phyloP scores from a whole-genome alignment of 2,329 filamentous ascomycete genomes.

The Stagonosporopsis vannaccii region DNA sequence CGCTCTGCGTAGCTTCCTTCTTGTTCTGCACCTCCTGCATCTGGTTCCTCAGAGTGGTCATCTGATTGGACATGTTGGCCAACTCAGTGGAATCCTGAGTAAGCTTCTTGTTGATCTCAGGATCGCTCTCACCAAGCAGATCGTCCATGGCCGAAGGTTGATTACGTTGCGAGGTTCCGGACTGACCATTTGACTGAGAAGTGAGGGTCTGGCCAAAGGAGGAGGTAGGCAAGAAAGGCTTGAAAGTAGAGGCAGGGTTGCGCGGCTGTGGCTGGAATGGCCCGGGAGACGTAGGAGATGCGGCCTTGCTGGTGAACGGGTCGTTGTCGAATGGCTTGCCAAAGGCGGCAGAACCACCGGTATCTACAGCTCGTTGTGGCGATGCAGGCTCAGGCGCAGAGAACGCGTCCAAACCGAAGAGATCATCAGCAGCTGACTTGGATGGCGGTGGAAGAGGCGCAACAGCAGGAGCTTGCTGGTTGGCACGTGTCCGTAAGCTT shows the following conservation, averaged over 20 bases:
- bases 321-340: conserved; percentile 60
- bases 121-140: conserved; percentile 82
- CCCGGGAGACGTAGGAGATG: conserved; percentile 61
- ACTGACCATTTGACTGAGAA: conserved; percentile 76
- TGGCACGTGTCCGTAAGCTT: conserved; percentile 69
- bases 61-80: conserved; percentile 94
- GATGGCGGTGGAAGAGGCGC: conserved; percentile 52
- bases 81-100: conserved; percentile 90
- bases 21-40: conserved; percentile 93
- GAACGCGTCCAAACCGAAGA: conserved; percentile 88
- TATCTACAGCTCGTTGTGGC: conserved; percentile 71
- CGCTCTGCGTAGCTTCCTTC: conserved; percentile 78
- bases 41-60: conserved; percentile 87
- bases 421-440: conserved; percentile 88
- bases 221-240: conserved; percentile 90
- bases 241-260: conserved; percentile 68
- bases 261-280: conserved; percentile 56
- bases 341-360: conserved; percentile 70
- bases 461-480: conserved; percentile 57
- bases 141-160: conserved; percentile 73
- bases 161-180: conserved; percentile 50
- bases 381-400: conserved; percentile 58
- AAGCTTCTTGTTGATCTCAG: conserved; percentile 85
- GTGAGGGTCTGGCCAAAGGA: conserved; percentile 87
- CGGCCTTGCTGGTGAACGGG: conserved; percentile 65